phyloP scores from a whole-genome alignment of 1,284 basidiomycete genomes.

The Microbotryomycetes sp. region DNA sequence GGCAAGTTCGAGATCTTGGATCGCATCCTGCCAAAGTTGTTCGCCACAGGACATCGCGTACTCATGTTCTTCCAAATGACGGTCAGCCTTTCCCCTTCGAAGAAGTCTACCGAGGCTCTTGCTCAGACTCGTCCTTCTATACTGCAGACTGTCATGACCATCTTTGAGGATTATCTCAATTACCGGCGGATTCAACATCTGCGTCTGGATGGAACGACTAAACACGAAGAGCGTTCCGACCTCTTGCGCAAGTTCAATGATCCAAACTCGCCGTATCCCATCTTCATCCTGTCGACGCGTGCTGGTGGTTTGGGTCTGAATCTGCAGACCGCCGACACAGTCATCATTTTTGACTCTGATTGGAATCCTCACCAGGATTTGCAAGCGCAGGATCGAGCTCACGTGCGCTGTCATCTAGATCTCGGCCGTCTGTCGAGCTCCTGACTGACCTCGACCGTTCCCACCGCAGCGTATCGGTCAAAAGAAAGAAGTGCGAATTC shows the following conservation, averaged over 20 bases:
- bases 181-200: slow-evolving; percentile 86
- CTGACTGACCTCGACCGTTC: background rate
- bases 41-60: slow-evolving; percentile 84
- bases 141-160: slow-evolving; percentile 87
- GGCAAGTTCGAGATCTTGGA: slow-evolving; percentile 96
- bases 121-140: slow-evolving; percentile 31
- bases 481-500: slow-evolving; percentile 93
- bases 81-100: slow-evolving; percentile 39
- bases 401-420: slow-evolving; percentile 6
- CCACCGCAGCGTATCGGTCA: slow-evolving; percentile 98
- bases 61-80: slow-evolving; percentile 99
- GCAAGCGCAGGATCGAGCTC: slow-evolving; percentile 58
- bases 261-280: slow-evolving; percentile 77
- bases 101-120: no score
- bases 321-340: slow-evolving; percentile 95
- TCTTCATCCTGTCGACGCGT: slow-evolving; percentile 94
- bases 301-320: slow-evolving; percentile 97
- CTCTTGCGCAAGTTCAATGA: slow-evolving; percentile 90
- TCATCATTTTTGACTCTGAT: slow-evolving; percentile 75
- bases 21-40: slow-evolving; percentile 90
- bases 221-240: slow-evolving; percentile 91
- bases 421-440: background rate
- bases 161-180: slow-evolving; percentile 96
- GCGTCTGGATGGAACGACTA: slow-evolving; percentile 94
- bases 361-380: slow-evolving; percentile 88